phyloP scores from a whole-genome alignment of 2,329 filamentous ascomycete genomes.

The Botrytis elliptica region DNA sequence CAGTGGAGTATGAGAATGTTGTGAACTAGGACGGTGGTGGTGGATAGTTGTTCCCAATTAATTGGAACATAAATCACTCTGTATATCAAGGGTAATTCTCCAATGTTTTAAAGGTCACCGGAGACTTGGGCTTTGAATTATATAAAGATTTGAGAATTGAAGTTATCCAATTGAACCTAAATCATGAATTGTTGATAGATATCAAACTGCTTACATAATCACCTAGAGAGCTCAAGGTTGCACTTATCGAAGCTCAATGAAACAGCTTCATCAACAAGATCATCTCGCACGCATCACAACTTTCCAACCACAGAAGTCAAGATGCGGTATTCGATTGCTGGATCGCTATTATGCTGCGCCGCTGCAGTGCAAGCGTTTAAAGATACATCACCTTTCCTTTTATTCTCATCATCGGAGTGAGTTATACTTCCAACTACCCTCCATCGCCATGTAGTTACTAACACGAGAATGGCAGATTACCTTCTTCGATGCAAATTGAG shows the following conservation, averaged over 20 bases:
- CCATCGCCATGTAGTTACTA: conserved; percentile 1
- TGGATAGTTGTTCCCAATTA: background rate
- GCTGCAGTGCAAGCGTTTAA: conserved; percentile 69
- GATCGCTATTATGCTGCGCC: conserved; percentile 52
- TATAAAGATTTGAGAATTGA: background rate
- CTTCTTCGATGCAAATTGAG: conserved; percentile 26
- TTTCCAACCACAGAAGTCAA: conserved; percentile 32
- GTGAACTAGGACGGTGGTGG: background rate
- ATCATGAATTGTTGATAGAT: background rate
- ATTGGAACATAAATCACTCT: background rate
- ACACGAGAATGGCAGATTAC: conserved; percentile 25
- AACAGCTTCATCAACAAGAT: conserved; percentile 17
- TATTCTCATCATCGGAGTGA: conserved; percentile 66
- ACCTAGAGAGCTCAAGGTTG: background rate
- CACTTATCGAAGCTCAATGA: conserved; percentile 18
- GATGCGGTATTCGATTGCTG: conserved; percentile 57
- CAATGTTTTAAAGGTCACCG: no score
- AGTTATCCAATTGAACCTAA: background rate
- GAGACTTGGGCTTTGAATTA: background rate
- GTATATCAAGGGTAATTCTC: no score
- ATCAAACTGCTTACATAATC: background rate
- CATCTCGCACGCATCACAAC: conserved; percentile 12
- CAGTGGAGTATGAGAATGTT: background rate
- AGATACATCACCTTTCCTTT: conserved; percentile 84
- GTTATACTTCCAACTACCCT: conserved; percentile 21